Conservation (phyloP, 371 early-diverging fungal species). For the Blakeslea trispora region DNA sequence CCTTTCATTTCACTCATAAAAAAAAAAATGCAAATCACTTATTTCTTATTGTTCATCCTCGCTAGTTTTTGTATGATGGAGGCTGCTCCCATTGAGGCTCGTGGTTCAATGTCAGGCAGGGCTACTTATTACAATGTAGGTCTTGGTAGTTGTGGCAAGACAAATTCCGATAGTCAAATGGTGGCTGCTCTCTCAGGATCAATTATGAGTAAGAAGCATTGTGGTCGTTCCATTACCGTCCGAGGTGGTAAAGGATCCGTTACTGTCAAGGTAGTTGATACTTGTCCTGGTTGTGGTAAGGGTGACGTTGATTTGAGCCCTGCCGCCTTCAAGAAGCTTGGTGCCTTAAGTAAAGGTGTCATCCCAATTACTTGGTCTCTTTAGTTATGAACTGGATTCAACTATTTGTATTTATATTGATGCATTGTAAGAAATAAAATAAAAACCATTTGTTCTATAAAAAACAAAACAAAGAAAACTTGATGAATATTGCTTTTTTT, state of each 20-base stretch:
- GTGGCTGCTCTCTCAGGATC: conserved; percentile 28
- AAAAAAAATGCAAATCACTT: too few relatives aligned
- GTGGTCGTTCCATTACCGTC: conserved; percentile 38
- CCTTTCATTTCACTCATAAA: too few relatives aligned
- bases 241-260: conserved; percentile 35
- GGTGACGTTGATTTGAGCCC: conserved; percentile 58
- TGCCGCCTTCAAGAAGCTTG: conserved; percentile 56
- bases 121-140: conserved; percentile 33
- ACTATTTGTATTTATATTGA: not conserved
- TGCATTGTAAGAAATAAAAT: not conserved
- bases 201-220: conserved; percentile 26
- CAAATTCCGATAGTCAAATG: conserved; percentile 17
- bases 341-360: conserved; percentile 43
- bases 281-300: conserved; percentile 55
- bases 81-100: conserved; percentile 9
- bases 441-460: not conserved
- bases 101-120: conserved; percentile 11
- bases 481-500: too few relatives aligned
- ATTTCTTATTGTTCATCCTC: too few relatives aligned
- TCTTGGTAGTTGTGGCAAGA: conserved; percentile 30
- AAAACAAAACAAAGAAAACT: not conserved
- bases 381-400: conserved; percentile 17
- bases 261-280: conserved; percentile 47
- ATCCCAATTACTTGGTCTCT: conserved; percentile 49
- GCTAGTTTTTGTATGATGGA: too few relatives aligned